phyloP scores from a whole-genome alignment of 2,329 filamentous ascomycete genomes.

The Neofusicoccum laricinum region DNA sequence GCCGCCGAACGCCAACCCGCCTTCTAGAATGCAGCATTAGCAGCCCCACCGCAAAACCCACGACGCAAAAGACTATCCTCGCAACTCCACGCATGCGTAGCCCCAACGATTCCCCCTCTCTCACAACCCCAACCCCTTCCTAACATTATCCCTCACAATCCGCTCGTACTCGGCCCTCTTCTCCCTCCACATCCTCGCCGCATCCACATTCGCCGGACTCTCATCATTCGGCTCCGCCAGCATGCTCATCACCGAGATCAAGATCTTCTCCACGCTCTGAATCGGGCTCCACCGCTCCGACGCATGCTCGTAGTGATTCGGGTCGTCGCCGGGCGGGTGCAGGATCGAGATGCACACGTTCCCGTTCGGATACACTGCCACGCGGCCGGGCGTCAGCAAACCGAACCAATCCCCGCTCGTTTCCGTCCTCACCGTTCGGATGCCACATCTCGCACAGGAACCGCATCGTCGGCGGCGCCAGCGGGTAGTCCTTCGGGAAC shows the following conservation, averaged over 20 bases:
- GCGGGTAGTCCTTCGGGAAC: slow-evolving; percentile 85
- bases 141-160: slow-evolving; percentile 61
- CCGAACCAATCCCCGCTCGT: too few relatives aligned
- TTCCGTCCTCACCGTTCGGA: too few relatives aligned
- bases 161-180: slow-evolving; percentile 76
- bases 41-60: not conserved
- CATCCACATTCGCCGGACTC: slow-evolving; percentile 92
- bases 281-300: slow-evolving; percentile 92
- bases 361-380: slow-evolving; percentile 72
- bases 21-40: not conserved
- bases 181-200: slow-evolving; percentile 81
- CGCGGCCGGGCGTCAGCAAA: not conserved
- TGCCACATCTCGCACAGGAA: slow-evolving; percentile 89
- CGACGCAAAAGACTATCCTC: not conserved
- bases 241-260: slow-evolving; percentile 88
- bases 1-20: not conserved
- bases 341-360: slow-evolving; percentile 96
- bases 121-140: slow-evolving; percentile 34
- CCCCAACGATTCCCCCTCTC: not conserved
- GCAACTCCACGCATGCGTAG: not conserved
- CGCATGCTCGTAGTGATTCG: slow-evolving; percentile 88
- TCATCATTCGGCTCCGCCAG: slow-evolving; percentile 92
- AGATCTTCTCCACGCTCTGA: slow-evolving; percentile 90
- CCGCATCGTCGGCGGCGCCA: slow-evolving; percentile 81
- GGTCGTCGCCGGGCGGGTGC: slow-evolving; percentile 90